These are phyloP conservation scores for Ogataea hybrid DNA, from an alignment of 1,139 yeast genomes.

Conservation along the genomic window DNA sequence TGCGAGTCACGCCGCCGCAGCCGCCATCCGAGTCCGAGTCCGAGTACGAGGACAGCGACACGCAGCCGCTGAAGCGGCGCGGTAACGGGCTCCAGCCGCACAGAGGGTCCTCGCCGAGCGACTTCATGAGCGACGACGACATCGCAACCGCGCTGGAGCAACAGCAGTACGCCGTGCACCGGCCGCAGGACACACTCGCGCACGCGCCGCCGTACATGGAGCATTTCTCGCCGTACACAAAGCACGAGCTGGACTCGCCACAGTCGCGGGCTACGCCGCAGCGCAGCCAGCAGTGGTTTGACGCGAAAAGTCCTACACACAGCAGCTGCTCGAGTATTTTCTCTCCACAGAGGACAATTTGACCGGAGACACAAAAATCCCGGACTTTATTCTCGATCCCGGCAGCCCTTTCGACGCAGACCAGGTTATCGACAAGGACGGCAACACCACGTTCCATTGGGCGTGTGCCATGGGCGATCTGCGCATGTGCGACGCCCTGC, in stretches of 20 bases:
- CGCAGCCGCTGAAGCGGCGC: slow-evolving; percentile 14
- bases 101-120: slow-evolving; percentile 33
- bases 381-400: slow-evolving; percentile 28
- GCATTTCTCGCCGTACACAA: slow-evolving; percentile 7
- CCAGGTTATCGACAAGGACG: slow-evolving; percentile 55
- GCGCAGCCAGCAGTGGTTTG: slow-evolving; percentile 14
- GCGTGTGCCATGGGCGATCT: slow-evolving; percentile 62
- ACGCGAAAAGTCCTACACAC: slow-evolving; percentile 25
- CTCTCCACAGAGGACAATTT: slow-evolving; percentile 32
- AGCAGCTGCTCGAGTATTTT: slow-evolving; percentile 33
- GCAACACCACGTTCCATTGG: slow-evolving; percentile 60
- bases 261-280: slow-evolving; percentile 2
- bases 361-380: slow-evolving; percentile 19
- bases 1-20: slow-evolving; percentile 2
- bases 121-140: slow-evolving; percentile 41
- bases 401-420: slow-evolving; percentile 45
- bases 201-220: slow-evolving; percentile 1
- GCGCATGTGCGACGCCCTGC: slow-evolving; percentile 46
- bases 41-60: slow-evolving; percentile 23
- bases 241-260: slow-evolving; percentile 8
- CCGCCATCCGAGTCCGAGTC: slow-evolving; percentile 19
- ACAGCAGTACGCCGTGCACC: slow-evolving; percentile 14
- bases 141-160: slow-evolving; percentile 36
- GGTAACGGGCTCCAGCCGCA: slow-evolving; percentile 8
- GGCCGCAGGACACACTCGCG: slow-evolving; percentile 3